Conservation (phyloP, 352 stramenopile genomes). For the Globisporangium rhizosaccharum region DNA sequence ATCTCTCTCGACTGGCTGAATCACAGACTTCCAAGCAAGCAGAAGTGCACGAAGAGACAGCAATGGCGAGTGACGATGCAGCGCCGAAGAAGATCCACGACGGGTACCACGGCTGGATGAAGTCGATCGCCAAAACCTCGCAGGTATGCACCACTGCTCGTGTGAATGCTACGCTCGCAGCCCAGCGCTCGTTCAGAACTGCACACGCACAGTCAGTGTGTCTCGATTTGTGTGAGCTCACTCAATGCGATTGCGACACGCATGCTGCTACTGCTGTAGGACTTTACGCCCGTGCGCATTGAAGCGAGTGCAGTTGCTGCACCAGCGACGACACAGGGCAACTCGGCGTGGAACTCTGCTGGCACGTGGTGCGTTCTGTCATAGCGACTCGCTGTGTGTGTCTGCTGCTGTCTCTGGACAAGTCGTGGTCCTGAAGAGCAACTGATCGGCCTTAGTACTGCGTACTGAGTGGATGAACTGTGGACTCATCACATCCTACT, state of each 20-base stretch:
- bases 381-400: not conserved
- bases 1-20: not conserved
- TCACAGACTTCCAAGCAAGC: not conserved
- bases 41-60: not conserved
- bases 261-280: constrained; percentile 19
- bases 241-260: not conserved
- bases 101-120: constrained; percentile 87
- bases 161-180: too few species aligned
- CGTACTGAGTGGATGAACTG: not conserved
- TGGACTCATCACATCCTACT: too few species aligned
- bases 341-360: constrained; percentile 76
- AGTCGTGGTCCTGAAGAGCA: not conserved
- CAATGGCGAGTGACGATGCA: constrained; percentile 40
- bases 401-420: not conserved
- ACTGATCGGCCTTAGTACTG: constrained; percentile 2
- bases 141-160: constrained; percentile 27
- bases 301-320: constrained; percentile 21
- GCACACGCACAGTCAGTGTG: too few species aligned
- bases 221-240: not conserved
- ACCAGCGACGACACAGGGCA: constrained; percentile 19
- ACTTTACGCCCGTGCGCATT: constrained; percentile 76
- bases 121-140: constrained; percentile 76
- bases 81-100: constrained; percentile 61
- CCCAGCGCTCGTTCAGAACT: too few species aligned
- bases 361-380: constrained; percentile 60